Base-by-base conservation (phyloP, 2,329 filamentous ascomycete species). In the Fusarium sp. region DNA sequence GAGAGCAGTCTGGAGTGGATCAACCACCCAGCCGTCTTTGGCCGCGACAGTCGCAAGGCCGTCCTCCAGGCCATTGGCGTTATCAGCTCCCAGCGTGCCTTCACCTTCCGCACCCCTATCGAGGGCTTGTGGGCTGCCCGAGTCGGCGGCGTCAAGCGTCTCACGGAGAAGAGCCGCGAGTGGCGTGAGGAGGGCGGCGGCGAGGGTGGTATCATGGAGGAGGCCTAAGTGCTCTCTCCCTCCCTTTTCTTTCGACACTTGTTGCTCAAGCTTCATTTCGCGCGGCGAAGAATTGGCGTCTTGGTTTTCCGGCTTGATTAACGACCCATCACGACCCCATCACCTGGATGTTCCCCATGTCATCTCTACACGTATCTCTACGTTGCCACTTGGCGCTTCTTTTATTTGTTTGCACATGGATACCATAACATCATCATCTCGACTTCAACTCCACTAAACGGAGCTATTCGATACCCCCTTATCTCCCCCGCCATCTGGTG, bases 51-150 rank as follows among this genome's bases (percentile, higher is more conserved):
- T 67, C 92, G 96, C 78, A 99, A 99, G 85, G 94, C 96, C 6
- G 95, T 99, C 3, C 87, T 99, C 27, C 96, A 99, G 82, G 94
- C 95, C 18, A 98, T 99, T 75, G 96, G 96, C 8, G 95, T 98
- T 71, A 98, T 99, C 77, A 96, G 94, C 79, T 97, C 94, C 8
- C 96, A 99, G 84, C 90, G 96, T 56, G 95, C 93, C 13, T 98
- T 96, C 81, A 98, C 96, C 1, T 98, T 96, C 88, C 91, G 96
- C 61, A 96, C 95, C 3, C 91, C 94, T 0, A 93, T 96, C 7
- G 96, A 99, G 85, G 90, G 91, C 35, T 88, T 98, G 34, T 98
- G 96, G 95, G 95, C 96, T 2, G 89, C 89, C 45, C 90, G 96
- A 40, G 93, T 98, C 22, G 84, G 88, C 16, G 96, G 96, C 27